phyloP scores from a whole-genome alignment of 164 flowering plant species.

The Tinospora cordifolia region DNA sequence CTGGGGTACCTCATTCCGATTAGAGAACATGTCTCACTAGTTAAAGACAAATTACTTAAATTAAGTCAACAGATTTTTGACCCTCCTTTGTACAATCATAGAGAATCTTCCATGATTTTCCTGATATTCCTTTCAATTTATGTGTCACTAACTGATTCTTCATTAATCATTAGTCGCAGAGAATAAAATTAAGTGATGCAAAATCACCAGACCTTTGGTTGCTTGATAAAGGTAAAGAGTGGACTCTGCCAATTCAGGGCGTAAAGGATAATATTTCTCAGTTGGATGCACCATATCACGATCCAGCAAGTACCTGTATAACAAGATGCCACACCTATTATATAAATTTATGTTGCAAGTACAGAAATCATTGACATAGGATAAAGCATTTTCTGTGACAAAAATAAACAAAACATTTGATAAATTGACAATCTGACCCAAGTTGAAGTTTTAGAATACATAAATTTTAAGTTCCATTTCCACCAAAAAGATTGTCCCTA shows the following conservation, averaged over 20 bases:
- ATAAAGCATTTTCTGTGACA: neutral
- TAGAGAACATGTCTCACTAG: too few relatives aligned
- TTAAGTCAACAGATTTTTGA: neutral
- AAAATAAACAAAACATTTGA: too few relatives aligned
- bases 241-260: slow-evolving; percentile 97
- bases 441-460: too few relatives aligned
- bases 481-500: too few relatives aligned
- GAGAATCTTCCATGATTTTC: too few relatives aligned
- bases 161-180: neutral
- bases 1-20: too few relatives aligned
- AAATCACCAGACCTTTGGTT: slow-evolving; percentile 69
- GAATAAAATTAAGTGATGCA: neutral
- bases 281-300: slow-evolving; percentile 94
- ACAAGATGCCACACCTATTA: neutral
- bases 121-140: neutral
- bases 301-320: slow-evolving; percentile 75
- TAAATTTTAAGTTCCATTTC: too few relatives aligned
- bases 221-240: slow-evolving; percentile 96
- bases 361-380: neutral
- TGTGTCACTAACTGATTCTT: neutral
- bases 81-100: neutral
- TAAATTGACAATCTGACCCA: too few relatives aligned
- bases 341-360: neutral
- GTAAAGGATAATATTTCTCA: slow-evolving; percentile 93
- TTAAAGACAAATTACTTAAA: too few relatives aligned